Conservation (phyloP, 345 rosid genomes). For the Eucalyptus camaldulensis region DNA sequence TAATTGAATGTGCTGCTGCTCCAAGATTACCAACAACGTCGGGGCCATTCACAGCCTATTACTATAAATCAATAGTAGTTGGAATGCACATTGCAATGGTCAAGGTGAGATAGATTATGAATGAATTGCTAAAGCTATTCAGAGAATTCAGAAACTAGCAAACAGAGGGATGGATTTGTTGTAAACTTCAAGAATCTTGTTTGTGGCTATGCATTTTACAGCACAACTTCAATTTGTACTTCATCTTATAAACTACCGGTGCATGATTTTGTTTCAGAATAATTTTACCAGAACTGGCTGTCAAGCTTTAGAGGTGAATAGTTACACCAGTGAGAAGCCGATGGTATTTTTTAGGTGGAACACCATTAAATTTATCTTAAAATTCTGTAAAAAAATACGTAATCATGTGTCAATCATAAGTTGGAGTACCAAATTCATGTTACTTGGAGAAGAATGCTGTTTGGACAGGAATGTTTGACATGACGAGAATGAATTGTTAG, state of each 20-base stretch:
- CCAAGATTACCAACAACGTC: slow-evolving; percentile 70
- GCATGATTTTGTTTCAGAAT: too few relatives aligned
- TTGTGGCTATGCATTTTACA: neutral
- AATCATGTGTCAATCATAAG: neutral
- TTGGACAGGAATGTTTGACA: neutral
- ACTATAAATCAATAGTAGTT: slow-evolving; percentile 52
- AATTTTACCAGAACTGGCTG: too few relatives aligned
- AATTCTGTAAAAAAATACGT: fast-evolving
- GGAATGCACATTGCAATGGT: slow-evolving; percentile 94
- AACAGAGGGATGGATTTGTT: neutral
- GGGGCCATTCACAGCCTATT: slow-evolving; percentile 84
- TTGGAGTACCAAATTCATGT: neutral
- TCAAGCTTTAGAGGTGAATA: too few relatives aligned
- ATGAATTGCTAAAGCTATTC: neutral
- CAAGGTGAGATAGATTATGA: slow-evolving; percentile 36
- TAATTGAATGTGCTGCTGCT: slow-evolving; percentile 60
- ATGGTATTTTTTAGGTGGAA: neutral
- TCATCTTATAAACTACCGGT: too few relatives aligned
- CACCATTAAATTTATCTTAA: neutral
- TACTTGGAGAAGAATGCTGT: neutral
- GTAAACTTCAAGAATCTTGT: neutral
- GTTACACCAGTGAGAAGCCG: neutral
- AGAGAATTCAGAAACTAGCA: neutral
- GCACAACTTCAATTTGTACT: too few relatives aligned
- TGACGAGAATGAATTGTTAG: too few relatives aligned